A percentile compares a stretch with the other conserved stretches of the same genome.
Conservation (phyloP, 148 eudicot genomes). For the Bassia scoparia region DNA sequence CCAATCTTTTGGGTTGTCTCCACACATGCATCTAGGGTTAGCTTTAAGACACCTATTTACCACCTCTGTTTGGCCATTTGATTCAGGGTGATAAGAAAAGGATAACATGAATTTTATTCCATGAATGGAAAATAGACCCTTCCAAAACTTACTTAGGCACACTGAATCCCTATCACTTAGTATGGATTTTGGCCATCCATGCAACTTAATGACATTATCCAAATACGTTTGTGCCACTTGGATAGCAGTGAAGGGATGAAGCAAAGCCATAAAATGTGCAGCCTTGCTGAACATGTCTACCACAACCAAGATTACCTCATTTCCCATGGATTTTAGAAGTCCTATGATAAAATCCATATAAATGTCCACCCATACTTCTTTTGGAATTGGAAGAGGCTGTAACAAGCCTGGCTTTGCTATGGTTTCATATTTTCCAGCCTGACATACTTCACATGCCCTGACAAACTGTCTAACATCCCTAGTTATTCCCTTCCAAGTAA, state of each 20-base stretch:
- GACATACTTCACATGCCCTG: background rate
- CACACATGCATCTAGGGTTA: background rate
- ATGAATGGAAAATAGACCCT: no score
- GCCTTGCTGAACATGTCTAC: no score
- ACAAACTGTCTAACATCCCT: background rate
- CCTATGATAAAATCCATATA: no score
- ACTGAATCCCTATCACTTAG: background rate
- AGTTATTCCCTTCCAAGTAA: background rate
- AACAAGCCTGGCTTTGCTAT: background rate
- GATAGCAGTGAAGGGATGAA: background rate
- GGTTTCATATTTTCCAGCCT: background rate
- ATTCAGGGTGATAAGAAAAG: no score
- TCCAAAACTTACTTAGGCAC: background rate
- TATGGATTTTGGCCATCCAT: background rate
- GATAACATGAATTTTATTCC: background rate
- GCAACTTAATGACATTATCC: constrained; percentile 5
- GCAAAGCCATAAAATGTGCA: background rate
- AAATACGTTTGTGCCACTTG: background rate
- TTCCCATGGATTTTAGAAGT: background rate
- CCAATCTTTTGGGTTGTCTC: background rate
- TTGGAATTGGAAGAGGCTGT: background rate
- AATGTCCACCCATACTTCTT: background rate
- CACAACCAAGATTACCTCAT: background rate
- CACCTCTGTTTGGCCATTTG: background rate
- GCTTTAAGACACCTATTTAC: background rate